Evolutionary conservation across 148 eudicot genomes (phyloP).

Genomic region (Rhododendron ovatum): DNA sequence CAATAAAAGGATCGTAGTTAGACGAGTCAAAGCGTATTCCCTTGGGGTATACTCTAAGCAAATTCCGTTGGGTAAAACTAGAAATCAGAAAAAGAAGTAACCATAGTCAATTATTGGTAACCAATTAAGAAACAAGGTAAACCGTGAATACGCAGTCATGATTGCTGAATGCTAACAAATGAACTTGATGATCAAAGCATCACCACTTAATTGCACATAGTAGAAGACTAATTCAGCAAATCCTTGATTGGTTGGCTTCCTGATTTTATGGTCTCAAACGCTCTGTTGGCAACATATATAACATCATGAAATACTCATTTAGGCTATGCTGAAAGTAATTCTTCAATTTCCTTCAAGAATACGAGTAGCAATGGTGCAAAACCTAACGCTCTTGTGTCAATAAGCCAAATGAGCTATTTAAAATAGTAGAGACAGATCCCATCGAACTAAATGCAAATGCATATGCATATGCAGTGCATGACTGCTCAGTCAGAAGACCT

Average conservation of each 20-base stretch:
- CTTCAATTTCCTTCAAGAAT: background rate
- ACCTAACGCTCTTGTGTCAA: background rate
- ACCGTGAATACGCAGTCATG: background rate
- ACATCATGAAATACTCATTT: background rate
- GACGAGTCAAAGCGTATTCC: slow-evolving; percentile 56
- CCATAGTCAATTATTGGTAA: background rate
- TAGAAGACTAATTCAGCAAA: background rate
- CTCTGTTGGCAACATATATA: background rate
- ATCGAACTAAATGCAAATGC: background rate
- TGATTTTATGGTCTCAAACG: background rate
- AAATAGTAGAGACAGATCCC: background rate
- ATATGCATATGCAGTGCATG: background rate
- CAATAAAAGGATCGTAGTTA: slow-evolving; percentile 53
- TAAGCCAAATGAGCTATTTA: background rate
- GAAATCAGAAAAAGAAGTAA: background rate
- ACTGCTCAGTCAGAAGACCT: background rate
- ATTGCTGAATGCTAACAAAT: background rate
- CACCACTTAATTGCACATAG: background rate
- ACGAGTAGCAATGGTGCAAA: background rate
- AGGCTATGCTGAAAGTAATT: background rate
- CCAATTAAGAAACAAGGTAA: background rate
- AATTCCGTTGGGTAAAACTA: slow-evolving; percentile 66
- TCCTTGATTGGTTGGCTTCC: background rate
- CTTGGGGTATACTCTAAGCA: slow-evolving; percentile 66
- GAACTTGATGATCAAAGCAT: background rate